These are phyloP conservation scores for Fraxinus pennsylvanica DNA, from an alignment of 257 asterid species.

Conservation along the genomic window DNA sequence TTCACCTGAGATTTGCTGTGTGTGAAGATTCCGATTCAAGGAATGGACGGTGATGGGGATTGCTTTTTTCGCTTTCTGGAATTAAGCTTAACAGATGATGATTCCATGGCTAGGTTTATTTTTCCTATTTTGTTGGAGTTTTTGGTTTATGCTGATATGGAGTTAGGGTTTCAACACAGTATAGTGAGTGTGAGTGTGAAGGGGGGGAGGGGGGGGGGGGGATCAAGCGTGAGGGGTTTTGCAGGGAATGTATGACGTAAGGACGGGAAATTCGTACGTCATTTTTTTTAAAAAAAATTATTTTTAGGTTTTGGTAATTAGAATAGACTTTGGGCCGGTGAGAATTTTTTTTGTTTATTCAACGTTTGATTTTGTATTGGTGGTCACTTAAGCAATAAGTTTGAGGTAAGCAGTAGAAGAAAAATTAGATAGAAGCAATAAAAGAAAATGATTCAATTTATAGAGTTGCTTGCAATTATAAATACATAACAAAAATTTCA, in stretches of 20 bases:
- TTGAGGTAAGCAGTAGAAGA: too few species aligned
- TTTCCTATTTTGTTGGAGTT: background rate
- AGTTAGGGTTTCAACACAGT: slow-evolving; percentile 26
- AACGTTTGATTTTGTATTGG: too few species aligned
- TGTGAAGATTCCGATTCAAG: slow-evolving; percentile 31
- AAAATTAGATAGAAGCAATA: too few species aligned
- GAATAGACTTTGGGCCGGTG: too few species aligned
- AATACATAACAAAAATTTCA: too few species aligned
- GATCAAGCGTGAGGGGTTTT: slow-evolving; percentile 1
- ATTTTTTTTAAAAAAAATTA: too few species aligned
- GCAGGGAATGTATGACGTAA: slow-evolving; percentile 35
- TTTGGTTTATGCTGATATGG: slow-evolving; percentile 19
- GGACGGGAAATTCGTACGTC: slow-evolving; percentile 34
- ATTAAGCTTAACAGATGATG: slow-evolving; percentile 1
- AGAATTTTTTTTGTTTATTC: too few species aligned
- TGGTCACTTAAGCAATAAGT: too few species aligned
- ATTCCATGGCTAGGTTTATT: slow-evolving; percentile 29
- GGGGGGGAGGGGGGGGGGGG: background rate
- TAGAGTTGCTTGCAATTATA: too few species aligned
- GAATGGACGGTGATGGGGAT: slow-evolving; percentile 8
- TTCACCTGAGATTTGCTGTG: slow-evolving; percentile 50
- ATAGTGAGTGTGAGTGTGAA: background rate
- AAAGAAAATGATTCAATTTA: too few species aligned
- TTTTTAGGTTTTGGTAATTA: too few species aligned
- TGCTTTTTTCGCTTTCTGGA: slow-evolving; percentile 35